phyloP scores from a whole-genome alignment of 2,329 filamentous ascomycete species.

The Epichloe brachyelytri region DNA sequence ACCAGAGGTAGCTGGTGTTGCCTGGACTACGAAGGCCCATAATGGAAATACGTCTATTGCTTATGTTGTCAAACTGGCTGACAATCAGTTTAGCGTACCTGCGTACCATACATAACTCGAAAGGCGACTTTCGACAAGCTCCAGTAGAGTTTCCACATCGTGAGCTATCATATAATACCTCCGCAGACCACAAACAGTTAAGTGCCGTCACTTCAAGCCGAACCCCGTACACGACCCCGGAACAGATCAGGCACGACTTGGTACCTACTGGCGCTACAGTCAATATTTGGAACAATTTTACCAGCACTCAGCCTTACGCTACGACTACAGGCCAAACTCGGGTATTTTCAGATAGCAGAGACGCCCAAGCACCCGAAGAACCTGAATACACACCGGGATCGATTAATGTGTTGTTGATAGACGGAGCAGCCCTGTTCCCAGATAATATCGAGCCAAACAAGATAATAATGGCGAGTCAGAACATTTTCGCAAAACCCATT shows the following conservation, averaged over 20 bases:
- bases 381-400: not conserved
- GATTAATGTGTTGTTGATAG: not conserved
- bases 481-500: constrained; percentile 47
- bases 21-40: not conserved
- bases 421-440: not conserved
- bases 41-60: constrained; percentile 5
- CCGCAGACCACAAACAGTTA: not conserved
- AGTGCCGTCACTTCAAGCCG: not conserved
- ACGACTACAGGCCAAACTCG: not conserved
- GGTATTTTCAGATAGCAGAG: not conserved
- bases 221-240: not conserved
- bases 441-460: not conserved
- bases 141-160: not conserved
- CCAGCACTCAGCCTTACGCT: not conserved
- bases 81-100: constrained; percentile 6
- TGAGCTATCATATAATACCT: not conserved
- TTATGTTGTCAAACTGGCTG: constrained; percentile 8
- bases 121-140: not conserved
- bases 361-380: not conserved
- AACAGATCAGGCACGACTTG: not conserved
- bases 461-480: constrained; percentile 16
- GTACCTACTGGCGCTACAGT: not conserved
- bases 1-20: not conserved
- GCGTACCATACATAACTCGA: not conserved
- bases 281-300: not conserved